These are phyloP conservation scores for Alopecurus myosuroides DNA, from an alignment of 176 grass and related monocot genomes.

Conservation along the genomic window DNA sequence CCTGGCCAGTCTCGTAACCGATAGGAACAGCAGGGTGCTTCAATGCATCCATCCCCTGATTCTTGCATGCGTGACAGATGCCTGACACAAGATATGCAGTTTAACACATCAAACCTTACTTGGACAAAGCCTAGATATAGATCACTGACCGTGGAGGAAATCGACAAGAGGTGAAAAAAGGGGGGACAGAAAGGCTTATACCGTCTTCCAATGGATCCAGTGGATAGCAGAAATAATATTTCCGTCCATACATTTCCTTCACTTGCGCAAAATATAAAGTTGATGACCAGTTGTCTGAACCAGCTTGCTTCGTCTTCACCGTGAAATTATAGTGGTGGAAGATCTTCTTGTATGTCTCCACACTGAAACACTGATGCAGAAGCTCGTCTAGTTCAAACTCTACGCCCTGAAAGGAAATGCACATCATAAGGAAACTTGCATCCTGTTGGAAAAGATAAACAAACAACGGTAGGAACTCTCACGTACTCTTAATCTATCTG, in stretches of 20 bases:
- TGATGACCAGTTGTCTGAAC: background rate
- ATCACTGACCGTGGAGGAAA: background rate
- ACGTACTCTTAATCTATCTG: background rate
- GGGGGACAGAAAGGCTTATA: background rate
- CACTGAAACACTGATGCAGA: background rate
- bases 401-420: background rate
- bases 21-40: slow-evolving; percentile 12
- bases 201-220: background rate
- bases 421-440: background rate
- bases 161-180: background rate
- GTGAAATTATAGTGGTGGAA: background rate
- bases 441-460: background rate
- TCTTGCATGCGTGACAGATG: slow-evolving; percentile 6
- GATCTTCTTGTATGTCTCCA: background rate
- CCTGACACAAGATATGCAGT: background rate
- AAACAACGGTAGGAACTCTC: background rate
- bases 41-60: background rate
- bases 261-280: slow-evolving; percentile 10
- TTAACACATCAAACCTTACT: background rate
- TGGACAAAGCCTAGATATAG: background rate
- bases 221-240: background rate
- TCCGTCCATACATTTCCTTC: slow-evolving; percentile 14
- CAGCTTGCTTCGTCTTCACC: background rate
- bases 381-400: background rate
- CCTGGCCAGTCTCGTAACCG: background rate